Base-by-base conservation (phyloP, 2,329 filamentous ascomycete genomes). In the Phoma sp. region DNA sequence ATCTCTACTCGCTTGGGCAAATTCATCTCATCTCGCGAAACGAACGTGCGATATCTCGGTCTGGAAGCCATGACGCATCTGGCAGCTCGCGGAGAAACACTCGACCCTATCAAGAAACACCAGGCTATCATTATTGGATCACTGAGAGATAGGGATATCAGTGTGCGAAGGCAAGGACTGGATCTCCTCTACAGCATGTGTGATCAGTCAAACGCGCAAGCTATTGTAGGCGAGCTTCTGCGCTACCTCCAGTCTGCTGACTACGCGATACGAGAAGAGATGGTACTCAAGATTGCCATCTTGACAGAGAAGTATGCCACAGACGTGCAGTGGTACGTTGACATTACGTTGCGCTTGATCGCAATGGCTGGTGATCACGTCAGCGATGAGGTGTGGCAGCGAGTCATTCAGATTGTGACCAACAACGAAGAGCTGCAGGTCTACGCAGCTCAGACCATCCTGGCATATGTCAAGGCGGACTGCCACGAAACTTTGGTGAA, bases 171-270 rank as follows among this genome's bases (percentile, higher is more conserved):
- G 65, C 98, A 99, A 77, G 95, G 93, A 54, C 83, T 99, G 40
- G 96, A 99, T 77, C 80, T 99, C 50, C 84, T 99, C 28, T 99
- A 99, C 84, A 99, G 95, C 85, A 99, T 99, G 95, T 99, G 96
- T 75, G 95, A 99, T 76, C 86, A 90, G 28, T 88, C 88, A n/a
- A 99, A 99, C 75, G 92, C 95, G 7, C 90, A 91, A 61, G 88
- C 91, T 9, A 96, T 99, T 62, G 95, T 99, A 32, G 89, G 90
- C 56, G 95, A 99, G 78, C 86, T 99, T 43, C 79, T 99, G 47
- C 91, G 93, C 64, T 98, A 97, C 75, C 84, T 99, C 7, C 93
- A 97, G 70, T 96, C 92, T 50, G 95, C 95, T 40, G 95, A 99
- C 75, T 99, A 96, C 75, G 93, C 93, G 5, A 97, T 99, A 67